phyloP scores from a whole-genome alignment of 441 rosid genomes.

The Gossypium davidsonii region DNA sequence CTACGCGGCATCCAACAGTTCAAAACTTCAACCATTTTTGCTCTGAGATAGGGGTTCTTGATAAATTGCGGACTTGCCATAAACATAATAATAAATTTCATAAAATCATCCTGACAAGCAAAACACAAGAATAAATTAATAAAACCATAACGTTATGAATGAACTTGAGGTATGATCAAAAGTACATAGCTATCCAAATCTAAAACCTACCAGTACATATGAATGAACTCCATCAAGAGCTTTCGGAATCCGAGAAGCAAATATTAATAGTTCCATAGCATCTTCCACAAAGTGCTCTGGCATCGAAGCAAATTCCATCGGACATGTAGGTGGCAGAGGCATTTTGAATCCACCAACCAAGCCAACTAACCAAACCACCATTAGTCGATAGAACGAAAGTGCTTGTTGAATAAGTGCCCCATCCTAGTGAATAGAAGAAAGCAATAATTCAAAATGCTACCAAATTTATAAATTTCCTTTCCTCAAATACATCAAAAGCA shows the following conservation, averaged over 20 bases:
- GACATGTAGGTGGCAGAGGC: constrained; percentile 79
- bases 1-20: constrained; percentile 97
- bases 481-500: neutral
- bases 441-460: neutral
- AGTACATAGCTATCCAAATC: constrained; percentile 7
- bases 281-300: constrained; percentile 99
- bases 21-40: constrained; percentile 98
- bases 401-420: constrained; percentile 72
- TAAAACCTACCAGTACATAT: constrained; percentile 46
- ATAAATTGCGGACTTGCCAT: constrained; percentile 86
- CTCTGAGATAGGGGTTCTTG: constrained; percentile 92
- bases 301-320: constrained; percentile 91
- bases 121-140: constrained; percentile 10
- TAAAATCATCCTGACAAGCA: constrained; percentile 81
- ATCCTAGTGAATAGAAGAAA: constrained; percentile 43
- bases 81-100: constrained; percentile 98
- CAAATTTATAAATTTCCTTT: neutral
- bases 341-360: constrained; percentile 95
- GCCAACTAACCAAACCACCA: constrained; percentile 86
- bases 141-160: neutral
- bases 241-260: constrained; percentile 86
- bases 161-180: neutral
- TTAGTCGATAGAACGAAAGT: constrained; percentile 77
- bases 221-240: constrained; percentile 64
- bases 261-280: constrained; percentile 89